Base-by-base conservation (phyloP, 2,329 filamentous ascomycete species). In the Parastagonospora avenae region DNA sequence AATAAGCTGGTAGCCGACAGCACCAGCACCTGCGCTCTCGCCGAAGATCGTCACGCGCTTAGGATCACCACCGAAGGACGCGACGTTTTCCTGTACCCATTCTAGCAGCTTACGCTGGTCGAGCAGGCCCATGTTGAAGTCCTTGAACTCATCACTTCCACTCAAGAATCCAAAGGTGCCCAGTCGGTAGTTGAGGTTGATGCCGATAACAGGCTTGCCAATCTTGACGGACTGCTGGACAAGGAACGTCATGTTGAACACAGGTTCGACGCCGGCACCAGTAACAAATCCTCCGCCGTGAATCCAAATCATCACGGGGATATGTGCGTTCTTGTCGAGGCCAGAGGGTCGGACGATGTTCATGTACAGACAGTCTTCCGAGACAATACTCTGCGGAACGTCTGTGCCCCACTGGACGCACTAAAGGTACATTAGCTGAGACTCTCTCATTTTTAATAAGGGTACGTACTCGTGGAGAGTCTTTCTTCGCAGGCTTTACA, bases 61-160 rank as follows among this genome's bases (percentile, higher is more conserved):
- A 0, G 82, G 80, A 53, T 87, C 79, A 0, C 85, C 85, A 1
- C 84, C 66, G 31, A 71, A 72, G 0, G 60, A 32, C 2, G 59
- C 59, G 12, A 89, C 87, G 52, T 89, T 74, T 15, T 79, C 73
- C 58, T 83, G 77, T 0, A 88, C 79, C 86, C 87, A 89, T 40
- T 80, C 63, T 41, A 89, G 65, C 0, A 82, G 74, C 9, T 80
- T 75, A 5, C 37, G 37, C 16, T 40, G 37, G 37, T 40, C 37
- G 12, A 24, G 12, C 15, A 40, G 24, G n/a, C 37, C 37, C 15
- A 40, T 5, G 24, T 40, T 40, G 9, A 19, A 12, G 10, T 15
- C 14, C 11, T 19, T 19, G 24, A n/a, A 15, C 4, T 9, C 32
- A 8, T 30, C 12, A 4, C 31, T 46, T 0, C 75, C 70, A 0